Percentiles rank a stretch among this genome's conserved stretches.
These are phyloP conservation scores for Cenchrus fungigraminus DNA, from an alignment of 176 grass and related monocot genomes.

Conservation along the genomic window DNA sequence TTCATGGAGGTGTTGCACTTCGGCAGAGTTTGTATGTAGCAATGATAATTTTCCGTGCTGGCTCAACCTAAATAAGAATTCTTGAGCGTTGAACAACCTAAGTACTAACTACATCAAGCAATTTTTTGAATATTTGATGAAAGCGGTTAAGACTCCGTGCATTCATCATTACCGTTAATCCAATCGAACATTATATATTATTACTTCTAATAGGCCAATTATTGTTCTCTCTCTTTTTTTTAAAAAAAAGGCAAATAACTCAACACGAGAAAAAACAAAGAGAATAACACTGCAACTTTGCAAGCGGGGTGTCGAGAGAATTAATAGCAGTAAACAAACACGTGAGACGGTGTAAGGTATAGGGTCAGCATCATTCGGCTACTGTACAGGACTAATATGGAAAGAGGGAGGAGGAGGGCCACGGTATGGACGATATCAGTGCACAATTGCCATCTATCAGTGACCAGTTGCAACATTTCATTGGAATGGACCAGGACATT, in stretches of 20 bases:
- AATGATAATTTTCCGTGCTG: neutral
- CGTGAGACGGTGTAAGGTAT: neutral
- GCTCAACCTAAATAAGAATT: neutral
- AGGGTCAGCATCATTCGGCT: neutral
- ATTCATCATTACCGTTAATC: neutral
- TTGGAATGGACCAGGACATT: neutral
- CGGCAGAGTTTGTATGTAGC: neutral
- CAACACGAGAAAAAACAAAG: neutral
- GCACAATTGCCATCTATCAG: neutral
- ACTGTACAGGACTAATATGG: neutral
- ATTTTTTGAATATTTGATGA: neutral
- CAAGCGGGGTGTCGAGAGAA: neutral
- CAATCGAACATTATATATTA: neutral
- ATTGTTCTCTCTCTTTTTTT: neutral
- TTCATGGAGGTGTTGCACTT: neutral
- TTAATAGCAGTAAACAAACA: conserved; percentile 1
- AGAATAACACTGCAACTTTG: neutral
- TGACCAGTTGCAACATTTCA: neutral
- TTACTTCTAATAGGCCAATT: neutral
- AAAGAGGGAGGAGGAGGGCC: neutral
- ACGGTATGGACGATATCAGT: neutral
- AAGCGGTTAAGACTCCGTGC: neutral
- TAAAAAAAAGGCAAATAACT: no score
- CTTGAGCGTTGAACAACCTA: no score
- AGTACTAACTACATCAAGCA: no score